Base-by-base conservation (phyloP, 805 yeast species). In the Candida pseudoglaebosa region DNA sequence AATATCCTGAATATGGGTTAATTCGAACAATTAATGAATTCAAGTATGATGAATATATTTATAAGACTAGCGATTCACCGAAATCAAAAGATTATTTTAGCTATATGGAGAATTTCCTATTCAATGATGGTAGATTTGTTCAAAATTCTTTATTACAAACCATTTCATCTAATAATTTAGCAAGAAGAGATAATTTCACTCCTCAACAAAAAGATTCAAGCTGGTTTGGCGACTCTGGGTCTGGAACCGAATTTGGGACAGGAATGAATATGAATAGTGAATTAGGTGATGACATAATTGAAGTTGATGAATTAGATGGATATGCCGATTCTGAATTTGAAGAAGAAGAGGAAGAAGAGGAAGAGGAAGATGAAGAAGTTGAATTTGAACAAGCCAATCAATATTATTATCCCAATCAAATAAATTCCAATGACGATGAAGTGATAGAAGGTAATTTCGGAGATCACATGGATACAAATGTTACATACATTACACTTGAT, bases 401-500 rank as follows among this genome's bases (percentile, higher is more conserved):
- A 13, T 30, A 26, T 26, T 26, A 26, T 13, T 26, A 26, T 15
- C 26, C 8, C 8, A 22, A 22, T 8, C 29, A 26, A 26, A 13
- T 5, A 5, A 26, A 26, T 13, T 26, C 29, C 6, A n/a, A 5
- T 5, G 29, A 26, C 6, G 29, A 26, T 5, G 29, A 26, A 26
- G 12, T 36, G 2, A 39, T 63, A 6, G 67, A 58, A 33, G 84
- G 84, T 6, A 69, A 78, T 51, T 57, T 79, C 26, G 80, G 82
- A 4, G 74, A 72, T 34, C 59, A 70, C 30, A 77, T 80, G 71
- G 84, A 80, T 54, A 71, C 76, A 9, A 55, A 71, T 13, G 52
- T 76, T 16, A 79, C 86, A 0, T 71, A 70, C 49, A 70, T 83
- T 39, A 75, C 86, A 1, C 64, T 84, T 40, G 95, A 84, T 58